phyloP scores from a whole-genome alignment of 306 rosid species.

The Acmispon strigosus region DNA sequence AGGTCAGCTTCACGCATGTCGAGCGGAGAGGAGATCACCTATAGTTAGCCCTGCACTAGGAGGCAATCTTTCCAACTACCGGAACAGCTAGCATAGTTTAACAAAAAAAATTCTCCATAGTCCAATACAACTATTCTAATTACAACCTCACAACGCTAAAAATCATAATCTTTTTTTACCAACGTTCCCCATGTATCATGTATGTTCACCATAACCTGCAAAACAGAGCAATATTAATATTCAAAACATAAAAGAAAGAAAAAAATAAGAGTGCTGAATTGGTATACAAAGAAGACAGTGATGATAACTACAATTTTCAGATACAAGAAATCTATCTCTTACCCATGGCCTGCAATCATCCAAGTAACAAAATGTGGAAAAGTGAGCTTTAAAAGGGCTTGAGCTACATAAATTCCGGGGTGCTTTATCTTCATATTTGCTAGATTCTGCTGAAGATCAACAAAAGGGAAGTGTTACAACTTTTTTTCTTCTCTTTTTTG shows the following conservation, averaged over 20 bases:
- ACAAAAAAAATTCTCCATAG: background rate
- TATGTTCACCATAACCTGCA: constrained; percentile 22
- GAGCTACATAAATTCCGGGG: constrained; percentile 27
- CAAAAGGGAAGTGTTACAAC: background rate
- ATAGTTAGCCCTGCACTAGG: too few relatives aligned
- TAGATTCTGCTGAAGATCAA: constrained; percentile 8
- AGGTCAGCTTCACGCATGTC: too few relatives aligned
- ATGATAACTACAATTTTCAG: background rate
- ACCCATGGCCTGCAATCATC: constrained; percentile 46
- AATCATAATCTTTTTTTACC: background rate
- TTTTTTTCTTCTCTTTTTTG: background rate
- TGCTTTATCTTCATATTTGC: constrained; percentile 18
- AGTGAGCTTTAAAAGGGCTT: constrained; percentile 16
- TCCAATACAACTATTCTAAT: background rate
- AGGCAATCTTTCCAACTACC: too few relatives aligned
- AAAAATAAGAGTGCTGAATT: background rate
- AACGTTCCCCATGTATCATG: background rate
- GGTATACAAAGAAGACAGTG: background rate
- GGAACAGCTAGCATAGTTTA: too few relatives aligned
- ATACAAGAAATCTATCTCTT: background rate
- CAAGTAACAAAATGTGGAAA: constrained; percentile 28
- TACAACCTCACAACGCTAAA: background rate
- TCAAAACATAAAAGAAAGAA: background rate
- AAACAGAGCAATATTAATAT: background rate
- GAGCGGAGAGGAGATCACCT: too few relatives aligned